Evolutionary conservation across 108 stramenopile species (phyloP).

Genomic region (Cyclotella baltica): DNA sequence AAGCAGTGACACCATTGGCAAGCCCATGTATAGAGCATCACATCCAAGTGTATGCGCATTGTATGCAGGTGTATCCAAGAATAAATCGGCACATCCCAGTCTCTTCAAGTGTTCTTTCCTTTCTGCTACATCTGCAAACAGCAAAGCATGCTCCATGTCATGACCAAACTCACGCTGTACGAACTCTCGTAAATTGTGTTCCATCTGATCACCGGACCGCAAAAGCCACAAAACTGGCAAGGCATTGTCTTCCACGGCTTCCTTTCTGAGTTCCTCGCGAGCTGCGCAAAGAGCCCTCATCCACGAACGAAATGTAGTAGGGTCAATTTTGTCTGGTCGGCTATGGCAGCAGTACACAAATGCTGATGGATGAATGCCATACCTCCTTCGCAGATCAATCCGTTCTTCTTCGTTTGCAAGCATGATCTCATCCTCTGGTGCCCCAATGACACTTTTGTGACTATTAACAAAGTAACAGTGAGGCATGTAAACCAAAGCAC

Average conservation of each 20-base stretch:
- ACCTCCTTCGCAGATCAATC: conserved; percentile 57
- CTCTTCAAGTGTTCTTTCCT: conserved; percentile 81
- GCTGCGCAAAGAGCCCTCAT: conserved; percentile 62
- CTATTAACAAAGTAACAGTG: conserved; percentile 91
- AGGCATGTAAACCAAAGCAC: conserved; percentile 79
- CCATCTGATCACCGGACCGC: conserved; percentile 75
- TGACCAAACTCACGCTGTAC: conserved; percentile 55
- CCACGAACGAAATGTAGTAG: conserved; percentile 79
- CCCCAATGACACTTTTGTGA: conserved; percentile 67
- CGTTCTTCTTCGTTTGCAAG: conserved; percentile 48
- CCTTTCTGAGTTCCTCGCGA: conserved; percentile 27
- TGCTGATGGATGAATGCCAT: conserved; percentile 67
- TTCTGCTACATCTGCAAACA: conserved; percentile 78
- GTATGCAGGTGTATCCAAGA: conserved; percentile 88
- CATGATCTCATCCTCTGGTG: conserved; percentile 43
- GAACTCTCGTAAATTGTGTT: conserved; percentile 68
- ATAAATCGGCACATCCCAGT: conserved; percentile 79
- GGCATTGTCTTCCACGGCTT: conserved; percentile 8
- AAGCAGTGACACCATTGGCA: conserved; percentile 81
- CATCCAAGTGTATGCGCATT: conserved; percentile 90
- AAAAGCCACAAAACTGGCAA: conserved; percentile 82
- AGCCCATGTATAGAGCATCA: conserved; percentile 64
- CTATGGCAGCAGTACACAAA: conserved; percentile 91
- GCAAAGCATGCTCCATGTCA: conserved; percentile 55
- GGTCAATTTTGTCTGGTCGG: conserved; percentile 90